Evolutionary conservation across 1,284 basidiomycete genomes (phyloP), one percentile per base, ranked within the genome.

Genomic region (Microbotryum violaceum): DNA sequence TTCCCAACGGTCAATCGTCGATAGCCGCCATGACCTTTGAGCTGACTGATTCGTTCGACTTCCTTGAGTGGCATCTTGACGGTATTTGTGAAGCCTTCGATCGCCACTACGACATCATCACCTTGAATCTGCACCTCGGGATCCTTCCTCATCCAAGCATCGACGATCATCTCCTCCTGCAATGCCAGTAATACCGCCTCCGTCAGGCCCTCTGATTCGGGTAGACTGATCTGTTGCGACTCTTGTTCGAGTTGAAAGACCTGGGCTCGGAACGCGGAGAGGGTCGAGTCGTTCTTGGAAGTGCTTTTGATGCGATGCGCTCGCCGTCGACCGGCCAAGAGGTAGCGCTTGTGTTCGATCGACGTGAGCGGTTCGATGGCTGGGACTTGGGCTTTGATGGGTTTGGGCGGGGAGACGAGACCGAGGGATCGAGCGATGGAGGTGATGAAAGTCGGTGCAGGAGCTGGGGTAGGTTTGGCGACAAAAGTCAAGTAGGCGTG

Each of bases 401-500:
- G 58, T 4, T 45, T 49, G 4, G 73, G 66, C 1, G 72, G 51
- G 10, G 53, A 5, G 57, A 25, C 69, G 3, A 75, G 64, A 56
- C 67, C 42, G 60, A 68, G 54, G 18, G 50, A 29, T 25, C 62
- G 55, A 23, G 57, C 50, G 20, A 65, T 58, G 1, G 62, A 60
- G 21, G 56, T 27, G 25, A 64, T 56, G 21, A 42, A 18, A 3
- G 49, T 27, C 5, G 52, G 50, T 2, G 62, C 42, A 0, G 64
- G 16, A 2, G 69, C 55, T 2, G 63, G 60, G 5, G 55, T 56
- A 3, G 70, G 63, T 21, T 67, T 67, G 31, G 73, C 73, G 53
- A 77, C 76, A 58, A 77, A 77, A 12, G 75, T 77, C 57, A 77
- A 69, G 62, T 77, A 77, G 4, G 75, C 73, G 57, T 76, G 75